Evolutionary conservation across 805 yeast genomes (phyloP), one percentile per base, ranked within the genome.

Genomic region (Millerozyma miso): DNA sequence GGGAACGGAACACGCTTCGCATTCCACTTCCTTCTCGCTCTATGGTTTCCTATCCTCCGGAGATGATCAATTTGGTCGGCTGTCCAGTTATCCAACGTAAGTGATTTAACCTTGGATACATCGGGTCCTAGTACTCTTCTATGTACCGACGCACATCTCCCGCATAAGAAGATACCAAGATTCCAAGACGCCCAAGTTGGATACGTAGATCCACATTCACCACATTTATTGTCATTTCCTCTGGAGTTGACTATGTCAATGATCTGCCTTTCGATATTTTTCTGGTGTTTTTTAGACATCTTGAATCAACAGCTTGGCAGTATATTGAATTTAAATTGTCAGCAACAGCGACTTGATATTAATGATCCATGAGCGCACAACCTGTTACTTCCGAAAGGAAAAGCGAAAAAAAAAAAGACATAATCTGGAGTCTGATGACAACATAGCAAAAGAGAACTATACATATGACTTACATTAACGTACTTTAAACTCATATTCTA

Each of bases 141-240:
- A 61, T 88, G 96, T 29, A 81, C 73, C 3, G 87, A 79, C 6
- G 95, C 91, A 72, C 96, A 88, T 50, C 93, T 69, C 13, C 93
- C 93, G 67, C 96, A 88, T 14, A 88, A 67, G 45, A 88, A 81
- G 3, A 86, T 65, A 19, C 95, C 95, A 35, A 86, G 46, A 47
- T 59, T 67, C 43, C 54, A 61, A 32, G 72, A 66, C 2, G 74
- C 74, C 74, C 74, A 70, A 52, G 85, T 86, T 6, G 95, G 93
- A 59, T 75, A 81, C 3, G 76, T 57, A 4, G 79, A 65, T 2
- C 78, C 77, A 64, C 95, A 87, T 58, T 87, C 96, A 31, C 89
- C 95, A 61, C 96, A 87, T 56, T 72, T 77, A 60, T 85, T 85
- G 38, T 69, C 65, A 57, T 86, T 87, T 14, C 63, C 79, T 10